phyloP scores from a whole-genome alignment of 1,284 basidiomycete species.

The Mycosarcoma mackinlayi region DNA sequence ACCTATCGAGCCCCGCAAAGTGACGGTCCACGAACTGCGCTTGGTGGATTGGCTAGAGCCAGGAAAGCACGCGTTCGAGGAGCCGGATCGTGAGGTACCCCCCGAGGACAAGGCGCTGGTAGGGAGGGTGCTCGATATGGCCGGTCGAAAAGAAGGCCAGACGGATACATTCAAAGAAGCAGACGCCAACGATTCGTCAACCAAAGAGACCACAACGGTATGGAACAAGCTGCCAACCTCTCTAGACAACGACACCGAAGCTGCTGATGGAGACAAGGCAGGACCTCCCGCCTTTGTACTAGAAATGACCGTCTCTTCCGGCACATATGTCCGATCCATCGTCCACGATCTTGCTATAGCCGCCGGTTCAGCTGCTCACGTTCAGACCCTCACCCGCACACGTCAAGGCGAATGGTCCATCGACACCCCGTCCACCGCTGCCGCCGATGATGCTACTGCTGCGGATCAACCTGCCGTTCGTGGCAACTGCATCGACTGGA shows the following conservation, averaged over 20 bases:
- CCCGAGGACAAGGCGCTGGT: conserved; percentile 59
- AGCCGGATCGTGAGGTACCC: conserved; percentile 56
- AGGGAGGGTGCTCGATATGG: conserved; percentile 54
- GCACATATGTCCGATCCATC: conserved; percentile 67
- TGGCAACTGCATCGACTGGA: conserved; percentile 64
- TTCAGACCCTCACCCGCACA: conserved; percentile 61
- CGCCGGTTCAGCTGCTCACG: conserved; percentile 63
- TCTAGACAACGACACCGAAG: neutral
- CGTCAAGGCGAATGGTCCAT: conserved; percentile 63
- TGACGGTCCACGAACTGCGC: conserved; percentile 82
- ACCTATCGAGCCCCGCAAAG: conserved; percentile 87
- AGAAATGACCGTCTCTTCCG: conserved; percentile 66
- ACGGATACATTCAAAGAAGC: conserved; percentile 43
- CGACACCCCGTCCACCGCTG: conserved; percentile 13
- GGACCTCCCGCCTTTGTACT: conserved; percentile 58
- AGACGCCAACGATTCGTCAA: neutral
- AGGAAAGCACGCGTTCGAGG: conserved; percentile 52
- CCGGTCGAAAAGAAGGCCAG: conserved; percentile 45
- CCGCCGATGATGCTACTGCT: no score
- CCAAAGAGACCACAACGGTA: neutral
- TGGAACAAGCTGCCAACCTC: conserved; percentile 13
- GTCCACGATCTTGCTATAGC: conserved; percentile 64
- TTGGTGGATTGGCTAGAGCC: conserved; percentile 70
- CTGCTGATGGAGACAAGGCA: neutral
- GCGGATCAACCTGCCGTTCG: conserved; percentile 12